These are phyloP conservation scores for Pseudozyma flocculosa DNA, from an alignment of 1,284 basidiomycete genomes.

Conservation along the genomic window DNA sequence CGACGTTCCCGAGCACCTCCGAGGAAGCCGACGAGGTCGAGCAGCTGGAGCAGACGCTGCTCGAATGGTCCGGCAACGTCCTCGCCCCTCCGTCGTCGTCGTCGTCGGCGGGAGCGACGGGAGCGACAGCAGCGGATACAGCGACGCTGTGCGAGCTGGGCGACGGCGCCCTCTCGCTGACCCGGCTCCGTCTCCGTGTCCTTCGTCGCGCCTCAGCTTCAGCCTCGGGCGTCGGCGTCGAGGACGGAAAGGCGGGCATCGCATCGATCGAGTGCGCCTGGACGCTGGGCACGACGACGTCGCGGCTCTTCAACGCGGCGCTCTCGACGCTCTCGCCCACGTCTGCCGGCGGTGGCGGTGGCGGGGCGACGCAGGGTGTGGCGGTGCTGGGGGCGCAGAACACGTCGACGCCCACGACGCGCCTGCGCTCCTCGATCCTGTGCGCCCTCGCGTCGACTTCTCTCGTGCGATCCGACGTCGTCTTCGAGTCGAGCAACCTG, in stretches of 20 bases:
- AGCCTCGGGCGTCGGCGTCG: too few species aligned
- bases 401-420: conserved; percentile 34
- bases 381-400: conserved; percentile 36
- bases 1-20: conserved; percentile 1
- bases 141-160: conserved; percentile 32
- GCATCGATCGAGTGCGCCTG: conserved; percentile 12
- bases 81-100: not conserved
- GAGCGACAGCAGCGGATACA: too few species aligned
- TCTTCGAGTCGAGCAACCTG: conserved; percentile 21
- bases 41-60: conserved; percentile 2
- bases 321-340: conserved; percentile 32
- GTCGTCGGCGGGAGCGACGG: too few species aligned
- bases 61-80: not conserved
- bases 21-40: conserved; percentile 8
- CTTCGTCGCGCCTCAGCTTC: not conserved
- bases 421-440: conserved; percentile 28
- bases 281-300: conserved; percentile 18
- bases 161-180: conserved; percentile 18
- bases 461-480: conserved; percentile 22
- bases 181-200: conserved; percentile 16
- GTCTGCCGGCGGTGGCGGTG: too few species aligned
- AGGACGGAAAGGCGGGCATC: too few species aligned
- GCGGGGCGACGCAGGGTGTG: conserved; percentile 9
- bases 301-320: conserved; percentile 27
- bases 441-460: conserved; percentile 21